These are phyloP conservation scores for Trebouxiophyceae sp. DNA, from an alignment of 163 green algal species.

Conservation along the genomic window DNA sequence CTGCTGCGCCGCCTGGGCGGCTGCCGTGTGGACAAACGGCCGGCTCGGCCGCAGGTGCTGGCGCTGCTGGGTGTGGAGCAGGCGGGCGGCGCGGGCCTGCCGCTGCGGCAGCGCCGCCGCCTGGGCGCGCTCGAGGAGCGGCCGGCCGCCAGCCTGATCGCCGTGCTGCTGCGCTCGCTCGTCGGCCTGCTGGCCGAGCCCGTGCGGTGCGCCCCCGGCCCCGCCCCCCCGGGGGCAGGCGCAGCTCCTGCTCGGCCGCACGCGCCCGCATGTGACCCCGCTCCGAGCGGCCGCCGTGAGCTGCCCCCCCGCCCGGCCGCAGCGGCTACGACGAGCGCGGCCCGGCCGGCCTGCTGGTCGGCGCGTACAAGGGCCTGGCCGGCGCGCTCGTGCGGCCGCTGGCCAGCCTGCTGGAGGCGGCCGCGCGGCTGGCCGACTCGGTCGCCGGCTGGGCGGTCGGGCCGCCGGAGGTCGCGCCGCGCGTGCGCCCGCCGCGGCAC, in stretches of 20 bases:
- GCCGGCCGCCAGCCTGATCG: slow-evolving; percentile 23
- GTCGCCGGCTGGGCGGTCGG: slow-evolving; percentile 27
- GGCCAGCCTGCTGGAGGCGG: slow-evolving; percentile 35
- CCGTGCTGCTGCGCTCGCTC: slow-evolving; percentile 28
- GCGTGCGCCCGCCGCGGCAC: slow-evolving; percentile 34
- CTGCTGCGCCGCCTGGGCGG: background rate
- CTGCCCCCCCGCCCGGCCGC: background rate
- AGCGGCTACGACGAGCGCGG: slow-evolving; percentile 29
- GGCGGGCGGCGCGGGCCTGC: background rate
- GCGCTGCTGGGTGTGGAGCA: slow-evolving; percentile 7
- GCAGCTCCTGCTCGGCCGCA: background rate
- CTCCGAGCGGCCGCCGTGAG: no score
- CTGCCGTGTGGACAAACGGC: background rate
- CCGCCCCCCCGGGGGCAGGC: background rate
- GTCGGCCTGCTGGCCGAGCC: slow-evolving; percentile 34
- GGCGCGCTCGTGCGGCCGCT: slow-evolving; percentile 40
- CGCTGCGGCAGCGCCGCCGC: background rate
- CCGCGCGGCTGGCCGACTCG: slow-evolving; percentile 16
- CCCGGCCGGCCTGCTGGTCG: slow-evolving; percentile 31
- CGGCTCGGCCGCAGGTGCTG: background rate
- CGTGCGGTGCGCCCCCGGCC: slow-evolving; percentile 6
- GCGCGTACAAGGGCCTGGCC: slow-evolving; percentile 27
- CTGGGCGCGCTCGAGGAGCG: background rate
- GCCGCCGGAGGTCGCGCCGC: slow-evolving; percentile 4
- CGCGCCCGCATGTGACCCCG: no score